Evolutionary conservation across 352 stramenopile species (phyloP), one percentile per base, ranked within the genome.

Genomic region (Globisporangium apiculatum): DNA sequence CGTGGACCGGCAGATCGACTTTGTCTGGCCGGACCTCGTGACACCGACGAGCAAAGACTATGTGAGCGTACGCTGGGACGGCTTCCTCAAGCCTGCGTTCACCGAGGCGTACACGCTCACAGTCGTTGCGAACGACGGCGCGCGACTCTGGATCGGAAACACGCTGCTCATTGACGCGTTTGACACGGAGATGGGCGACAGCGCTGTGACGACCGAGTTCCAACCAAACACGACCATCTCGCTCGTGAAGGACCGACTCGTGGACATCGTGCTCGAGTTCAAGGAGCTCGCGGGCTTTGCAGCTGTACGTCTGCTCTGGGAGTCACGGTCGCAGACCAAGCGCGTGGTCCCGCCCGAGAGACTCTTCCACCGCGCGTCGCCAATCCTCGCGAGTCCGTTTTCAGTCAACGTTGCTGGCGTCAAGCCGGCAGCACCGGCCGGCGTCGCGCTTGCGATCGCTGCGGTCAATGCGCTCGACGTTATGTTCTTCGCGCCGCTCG

Each of bases 61-160:
- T 65, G 89, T 98, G 38, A 98, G 91, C 51, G 79, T 97, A 31
- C 86, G 94, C 9, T 98, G 95, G 95, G 80, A 83, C 58, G 95
- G 95, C 15, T 98, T 87, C 57, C 61, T 98, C 35, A 91, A 97
- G 58, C 86, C 94, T 18, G 62, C 83, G 5, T 98, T 98, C 63
- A 72, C 64, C 18, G 95, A 98, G 67, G 62, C 68, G 12, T 98
- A 94, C 60, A 78, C 69, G 3, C 96, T 98, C 66, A 83, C 67
- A n/a, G 68, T 97, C 15, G 48, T 75, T 18, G 87, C 89, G 4
- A 96, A 98, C 63, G 94, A 98, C 68, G 92, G 87, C 11, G 76
- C 84, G 15, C 74, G 91, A 3, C 71, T 98, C 12, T 98, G 89
- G 88, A 62, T 86, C 31, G 63, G 80, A 8, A 69, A 78, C 9